Conservation (phyloP, 371 early-diverging fungal species). For the Funneliformis caledonium region DNA sequence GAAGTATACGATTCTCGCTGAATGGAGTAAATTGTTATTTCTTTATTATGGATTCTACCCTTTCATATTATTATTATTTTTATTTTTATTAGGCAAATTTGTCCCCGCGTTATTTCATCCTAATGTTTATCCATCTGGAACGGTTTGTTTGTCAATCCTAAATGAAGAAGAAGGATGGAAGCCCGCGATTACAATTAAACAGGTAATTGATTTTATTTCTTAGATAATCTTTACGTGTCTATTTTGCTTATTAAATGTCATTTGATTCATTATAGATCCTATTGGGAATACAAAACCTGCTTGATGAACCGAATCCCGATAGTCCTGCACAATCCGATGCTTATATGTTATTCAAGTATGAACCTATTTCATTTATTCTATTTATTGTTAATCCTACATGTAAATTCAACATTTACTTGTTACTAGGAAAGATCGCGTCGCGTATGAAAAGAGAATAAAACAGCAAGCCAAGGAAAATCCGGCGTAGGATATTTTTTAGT, state of each 20-base stretch:
- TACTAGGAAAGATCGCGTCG: constrained; percentile 62
- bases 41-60: not conserved
- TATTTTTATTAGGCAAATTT: constrained; percentile 68
- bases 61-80: not conserved
- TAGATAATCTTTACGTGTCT: not conserved
- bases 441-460: constrained; percentile 78
- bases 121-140: constrained; percentile 98
- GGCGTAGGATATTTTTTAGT: too few relatives aligned
- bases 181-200: constrained; percentile 97
- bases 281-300: constrained; percentile 90
- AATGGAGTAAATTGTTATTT: not conserved
- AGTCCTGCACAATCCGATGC: constrained; percentile 98
- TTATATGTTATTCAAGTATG: constrained; percentile 81
- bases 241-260: not conserved
- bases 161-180: constrained; percentile 98
- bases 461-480: constrained; percentile 71
- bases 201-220: constrained; percentile 60
- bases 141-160: constrained; percentile 98
- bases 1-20: constrained; percentile 8
- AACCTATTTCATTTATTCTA: constrained; percentile 16
- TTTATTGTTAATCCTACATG: not conserved
- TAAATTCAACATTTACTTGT: not conserved
- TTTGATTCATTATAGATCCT: constrained; percentile 62
- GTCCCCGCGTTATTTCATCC: constrained; percentile 97
- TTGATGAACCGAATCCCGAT: constrained; percentile 95